phyloP scores from a whole-genome alignment of 2,329 filamentous ascomycete species.

The Hortaea werneckii region DNA sequence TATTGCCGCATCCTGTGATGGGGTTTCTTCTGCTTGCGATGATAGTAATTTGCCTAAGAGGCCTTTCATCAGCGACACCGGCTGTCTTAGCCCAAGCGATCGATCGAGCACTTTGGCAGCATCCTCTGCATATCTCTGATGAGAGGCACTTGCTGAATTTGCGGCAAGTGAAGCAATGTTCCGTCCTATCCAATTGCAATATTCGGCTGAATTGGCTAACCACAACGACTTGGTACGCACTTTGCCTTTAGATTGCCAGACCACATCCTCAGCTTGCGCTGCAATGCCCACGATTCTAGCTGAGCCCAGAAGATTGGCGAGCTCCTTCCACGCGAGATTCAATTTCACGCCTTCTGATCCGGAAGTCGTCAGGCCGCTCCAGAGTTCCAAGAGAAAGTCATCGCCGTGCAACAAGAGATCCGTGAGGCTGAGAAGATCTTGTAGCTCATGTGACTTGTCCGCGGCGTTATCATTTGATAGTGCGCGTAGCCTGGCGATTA shows the following conservation, averaged over 20 bases:
- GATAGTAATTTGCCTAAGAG: neutral
- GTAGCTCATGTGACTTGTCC: neutral
- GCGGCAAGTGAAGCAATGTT: conserved; percentile 42
- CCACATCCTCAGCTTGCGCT: conserved; percentile 48
- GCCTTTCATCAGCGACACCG: conserved; percentile 17
- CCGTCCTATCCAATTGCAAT: conserved; percentile 60
- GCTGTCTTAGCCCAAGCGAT: conserved; percentile 61
- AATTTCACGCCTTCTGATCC: conserved; percentile 25
- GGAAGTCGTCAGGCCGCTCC: conserved; percentile 12
- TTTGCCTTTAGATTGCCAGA: conserved; percentile 23
- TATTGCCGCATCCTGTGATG: neutral
- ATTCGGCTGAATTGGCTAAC: conserved; percentile 55
- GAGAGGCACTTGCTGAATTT: neutral
- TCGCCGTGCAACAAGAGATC: conserved; percentile 34
- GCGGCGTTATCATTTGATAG: neutral
- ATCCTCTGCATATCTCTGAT: neutral
- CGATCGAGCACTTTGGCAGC: conserved; percentile 39
- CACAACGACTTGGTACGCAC: conserved; percentile 47
- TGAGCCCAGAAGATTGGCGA: conserved; percentile 47
- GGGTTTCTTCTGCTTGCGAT: neutral
- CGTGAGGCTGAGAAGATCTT: conserved; percentile 35
- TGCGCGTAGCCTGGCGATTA: conserved; percentile 55
- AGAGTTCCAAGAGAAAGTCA: conserved; percentile 34
- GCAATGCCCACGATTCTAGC: conserved; percentile 49
- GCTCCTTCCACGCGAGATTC: conserved; percentile 53